A percentile compares a stretch with the other conserved stretches of the same genome.
phyloP scores from a whole-genome alignment of 2,329 filamentous ascomycete species.

The Pestalotiopsis sp. region DNA sequence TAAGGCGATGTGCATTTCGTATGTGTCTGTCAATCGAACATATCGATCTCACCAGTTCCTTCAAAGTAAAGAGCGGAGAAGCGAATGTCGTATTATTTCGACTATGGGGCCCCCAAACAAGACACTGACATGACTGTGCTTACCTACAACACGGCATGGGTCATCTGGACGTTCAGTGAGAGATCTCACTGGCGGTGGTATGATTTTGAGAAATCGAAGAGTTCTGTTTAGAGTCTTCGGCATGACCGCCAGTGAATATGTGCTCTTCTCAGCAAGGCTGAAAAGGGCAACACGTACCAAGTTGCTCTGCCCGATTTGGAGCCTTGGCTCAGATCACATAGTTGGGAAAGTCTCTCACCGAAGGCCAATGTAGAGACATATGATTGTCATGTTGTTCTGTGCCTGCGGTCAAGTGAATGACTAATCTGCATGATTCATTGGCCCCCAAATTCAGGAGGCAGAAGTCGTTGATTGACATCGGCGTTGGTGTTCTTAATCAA shows the following conservation, averaged over 20 bases:
- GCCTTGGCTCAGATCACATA: neutral
- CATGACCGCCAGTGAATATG: neutral
- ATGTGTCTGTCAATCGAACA: neutral
- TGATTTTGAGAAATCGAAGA: neutral
- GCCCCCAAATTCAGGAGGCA: neutral
- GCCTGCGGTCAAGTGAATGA: neutral
- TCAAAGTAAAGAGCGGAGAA: neutral
- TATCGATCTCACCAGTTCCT: neutral
- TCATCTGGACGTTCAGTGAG: neutral
- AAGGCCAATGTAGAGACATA: neutral
- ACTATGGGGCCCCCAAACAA: neutral
- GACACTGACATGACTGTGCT: neutral
- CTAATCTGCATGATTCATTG: neutral
- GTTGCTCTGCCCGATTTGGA: neutral
- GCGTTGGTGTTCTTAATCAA: neutral
- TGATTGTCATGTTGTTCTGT: neutral
- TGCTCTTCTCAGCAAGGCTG: neutral
- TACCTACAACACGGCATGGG: neutral
- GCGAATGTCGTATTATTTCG: neutral
- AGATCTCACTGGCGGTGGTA: neutral
- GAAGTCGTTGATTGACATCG: neutral
- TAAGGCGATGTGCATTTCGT: neutral
- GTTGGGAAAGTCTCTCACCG: neutral
- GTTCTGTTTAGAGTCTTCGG: neutral
- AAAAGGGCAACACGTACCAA: neutral